Evolutionary conservation across 2,329 filamentous ascomycete genomes (phyloP).

Genomic region (Fusarium haematococcum): DNA sequence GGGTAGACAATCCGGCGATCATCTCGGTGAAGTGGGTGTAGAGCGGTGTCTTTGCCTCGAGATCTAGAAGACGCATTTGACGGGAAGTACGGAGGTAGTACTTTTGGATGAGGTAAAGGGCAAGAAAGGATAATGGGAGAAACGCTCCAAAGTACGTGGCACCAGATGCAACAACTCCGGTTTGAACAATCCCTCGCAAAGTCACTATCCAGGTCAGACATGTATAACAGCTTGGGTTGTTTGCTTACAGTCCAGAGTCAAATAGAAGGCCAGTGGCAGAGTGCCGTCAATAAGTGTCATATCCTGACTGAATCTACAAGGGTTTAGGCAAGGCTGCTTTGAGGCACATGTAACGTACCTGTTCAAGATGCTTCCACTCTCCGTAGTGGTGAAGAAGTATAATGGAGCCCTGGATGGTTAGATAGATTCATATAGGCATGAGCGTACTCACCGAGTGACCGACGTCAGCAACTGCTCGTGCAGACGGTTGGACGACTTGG

Average conservation of each 20-base stretch:
- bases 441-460: conserved; percentile 18
- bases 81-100: conserved; percentile 65
- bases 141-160: conserved; percentile 50
- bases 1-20: conserved; percentile 58
- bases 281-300: conserved; percentile 56
- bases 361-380: conserved; percentile 56
- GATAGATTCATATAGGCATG: background rate
- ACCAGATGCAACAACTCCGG: conserved; percentile 41
- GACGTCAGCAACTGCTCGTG: conserved; percentile 38
- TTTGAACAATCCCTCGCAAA: conserved; percentile 38
- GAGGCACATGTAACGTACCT: conserved; percentile 38
- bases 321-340: conserved; percentile 38
- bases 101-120: conserved; percentile 59
- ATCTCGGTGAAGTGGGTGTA: conserved; percentile 65
- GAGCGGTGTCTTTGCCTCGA: conserved; percentile 62
- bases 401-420: conserved; percentile 50
- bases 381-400: conserved; percentile 55
- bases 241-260: conserved; percentile 47
- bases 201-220: conserved; percentile 41
- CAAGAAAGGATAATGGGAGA: conserved; percentile 55
- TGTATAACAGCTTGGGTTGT: background rate
- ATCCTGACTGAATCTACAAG: conserved; percentile 56
- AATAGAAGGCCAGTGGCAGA: conserved; percentile 49
- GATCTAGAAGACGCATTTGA: conserved; percentile 63
- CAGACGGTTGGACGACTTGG: conserved; percentile 38